phyloP scores from a whole-genome alignment of 345 rosid species.

The Brassica cretica region DNA sequence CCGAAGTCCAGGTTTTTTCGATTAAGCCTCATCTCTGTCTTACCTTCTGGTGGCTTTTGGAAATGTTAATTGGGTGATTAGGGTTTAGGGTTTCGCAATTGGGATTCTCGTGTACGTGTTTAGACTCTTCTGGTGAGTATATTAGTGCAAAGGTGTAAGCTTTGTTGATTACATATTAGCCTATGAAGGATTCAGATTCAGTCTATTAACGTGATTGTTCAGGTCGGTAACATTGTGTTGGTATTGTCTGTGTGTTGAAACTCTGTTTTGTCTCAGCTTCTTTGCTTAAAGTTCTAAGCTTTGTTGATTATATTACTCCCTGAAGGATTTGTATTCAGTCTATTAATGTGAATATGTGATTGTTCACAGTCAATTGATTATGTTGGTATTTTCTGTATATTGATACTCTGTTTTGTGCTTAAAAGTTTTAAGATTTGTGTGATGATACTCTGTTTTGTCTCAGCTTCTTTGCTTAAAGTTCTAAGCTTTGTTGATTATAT shows the following conservation, averaged over 20 bases:
- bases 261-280: not conserved
- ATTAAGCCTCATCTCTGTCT: conserved; percentile 4
- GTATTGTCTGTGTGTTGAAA: not conserved
- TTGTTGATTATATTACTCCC: not conserved
- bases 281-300: conserved; percentile 17
- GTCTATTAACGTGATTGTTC: not conserved
- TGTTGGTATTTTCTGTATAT: not conserved
- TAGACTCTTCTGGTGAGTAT: not conserved
- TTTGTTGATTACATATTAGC: conserved; percentile 4
- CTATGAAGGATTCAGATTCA: not conserved
- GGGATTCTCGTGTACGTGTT: not conserved
- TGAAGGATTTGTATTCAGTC: not conserved
- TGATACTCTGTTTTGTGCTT: not conserved
- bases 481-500: conserved; percentile 14
- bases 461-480: not conserved
- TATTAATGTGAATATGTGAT: conserved; percentile 5
- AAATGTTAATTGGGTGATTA: not conserved
- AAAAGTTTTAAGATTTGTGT: conserved; percentile 10
- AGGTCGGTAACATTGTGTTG: not conserved
- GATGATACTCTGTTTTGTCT: not conserved
- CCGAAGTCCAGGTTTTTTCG: conserved; percentile 57
- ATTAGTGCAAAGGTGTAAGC: conserved; percentile 2
- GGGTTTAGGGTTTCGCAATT: conserved; percentile 15
- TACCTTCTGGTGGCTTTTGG: not conserved
- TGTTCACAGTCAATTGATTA: conserved; percentile 1